A percentile compares a stretch with the other conserved stretches of the same genome.
Conservation (phyloP, 345 rosid genomes). For the Populus pruinosa region DNA sequence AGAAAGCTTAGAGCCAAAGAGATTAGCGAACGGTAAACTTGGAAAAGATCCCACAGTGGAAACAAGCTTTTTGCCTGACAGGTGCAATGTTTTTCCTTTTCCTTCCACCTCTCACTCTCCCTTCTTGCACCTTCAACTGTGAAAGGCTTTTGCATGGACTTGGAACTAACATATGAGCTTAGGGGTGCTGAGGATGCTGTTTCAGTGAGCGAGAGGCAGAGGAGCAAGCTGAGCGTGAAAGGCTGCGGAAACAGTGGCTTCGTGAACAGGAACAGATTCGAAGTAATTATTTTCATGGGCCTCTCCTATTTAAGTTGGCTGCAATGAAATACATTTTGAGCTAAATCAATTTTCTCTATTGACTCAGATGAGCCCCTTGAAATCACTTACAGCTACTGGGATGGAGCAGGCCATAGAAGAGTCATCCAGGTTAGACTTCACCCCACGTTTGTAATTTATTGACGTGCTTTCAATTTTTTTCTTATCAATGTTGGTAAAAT, state of each 20-base stretch:
- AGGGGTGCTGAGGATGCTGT: slow-evolving; percentile 76
- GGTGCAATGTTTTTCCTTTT: slow-evolving; percentile 44
- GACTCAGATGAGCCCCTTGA: slow-evolving; percentile 81
- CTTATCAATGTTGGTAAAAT: not conserved
- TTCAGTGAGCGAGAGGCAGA: slow-evolving; percentile 99
- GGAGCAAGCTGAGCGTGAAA: slow-evolving; percentile 98
- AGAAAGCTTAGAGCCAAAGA: slow-evolving; percentile 31
- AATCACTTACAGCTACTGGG: slow-evolving; percentile 99
- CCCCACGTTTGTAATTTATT: slow-evolving; percentile 2
- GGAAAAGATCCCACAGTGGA: slow-evolving; percentile 98
- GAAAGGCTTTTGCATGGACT: slow-evolving; percentile 9
- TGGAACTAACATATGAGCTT: slow-evolving; percentile 51
- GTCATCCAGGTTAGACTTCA: slow-evolving; percentile 61
- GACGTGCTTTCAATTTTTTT: not conserved
- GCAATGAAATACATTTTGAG: not conserved
- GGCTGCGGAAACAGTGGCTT: slow-evolving; percentile 85
- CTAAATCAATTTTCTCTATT: slow-evolving; percentile 14
- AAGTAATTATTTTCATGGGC: slow-evolving; percentile 41
- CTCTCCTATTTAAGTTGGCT: not conserved
- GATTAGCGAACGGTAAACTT: slow-evolving; percentile 49
- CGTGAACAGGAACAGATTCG: slow-evolving; percentile 82
- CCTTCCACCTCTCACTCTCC: not conserved
- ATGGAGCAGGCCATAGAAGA: slow-evolving; percentile 96
- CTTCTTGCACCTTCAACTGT: not conserved
- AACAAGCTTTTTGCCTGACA: slow-evolving; percentile 95